A percentile compares a stretch with the other conserved stretches of the same genome.
Evolutionary conservation across 306 rosid species (phyloP).

Genomic region (Vigna unguiculata): DNA sequence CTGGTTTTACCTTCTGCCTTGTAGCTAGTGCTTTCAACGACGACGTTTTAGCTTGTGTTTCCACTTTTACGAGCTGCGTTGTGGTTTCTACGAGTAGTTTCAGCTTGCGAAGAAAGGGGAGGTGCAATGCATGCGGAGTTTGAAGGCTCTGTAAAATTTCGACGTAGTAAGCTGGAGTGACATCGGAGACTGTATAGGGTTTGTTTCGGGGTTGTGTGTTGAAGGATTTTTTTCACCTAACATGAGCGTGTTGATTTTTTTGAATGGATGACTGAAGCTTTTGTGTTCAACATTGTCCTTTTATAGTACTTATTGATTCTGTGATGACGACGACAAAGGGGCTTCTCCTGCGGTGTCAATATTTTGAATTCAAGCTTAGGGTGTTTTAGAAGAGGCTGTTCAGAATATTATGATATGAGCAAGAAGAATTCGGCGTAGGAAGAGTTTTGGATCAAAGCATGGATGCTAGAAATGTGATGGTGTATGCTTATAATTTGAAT

Average conservation of each 20-base stretch:
- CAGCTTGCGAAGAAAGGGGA: not conserved
- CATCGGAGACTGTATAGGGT: conserved; percentile 35
- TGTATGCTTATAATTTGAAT: not conserved
- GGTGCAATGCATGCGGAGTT: not conserved
- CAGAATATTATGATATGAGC: conserved; percentile 21
- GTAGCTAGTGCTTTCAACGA: not conserved
- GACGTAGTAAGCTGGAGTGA: conserved; percentile 17
- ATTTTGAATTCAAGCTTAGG: conserved; percentile 32
- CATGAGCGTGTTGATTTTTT: conserved; percentile 5
- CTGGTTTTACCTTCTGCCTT: not conserved
- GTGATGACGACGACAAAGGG: conserved; percentile 23
- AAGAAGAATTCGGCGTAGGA: not conserved
- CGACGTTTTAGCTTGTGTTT: not conserved
- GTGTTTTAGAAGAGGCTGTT: conserved; percentile 14
- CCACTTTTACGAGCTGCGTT: not conserved
- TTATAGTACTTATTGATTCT: conserved; percentile 25
- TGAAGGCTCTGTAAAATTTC: conserved; percentile 34
- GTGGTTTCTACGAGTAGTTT: conserved; percentile 27
- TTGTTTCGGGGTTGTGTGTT: conserved; percentile 22
- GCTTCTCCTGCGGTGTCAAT: conserved; percentile 12
- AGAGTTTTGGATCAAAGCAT: conserved; percentile 27
- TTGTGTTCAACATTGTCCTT: not conserved
- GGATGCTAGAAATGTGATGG: conserved; percentile 17
- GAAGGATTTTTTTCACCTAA: conserved; percentile 13
- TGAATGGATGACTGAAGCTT: conserved; percentile 9